Conservation (phyloP, 495 filamentous ascomycete genomes). For the Neohortaea acidophila region DNA sequence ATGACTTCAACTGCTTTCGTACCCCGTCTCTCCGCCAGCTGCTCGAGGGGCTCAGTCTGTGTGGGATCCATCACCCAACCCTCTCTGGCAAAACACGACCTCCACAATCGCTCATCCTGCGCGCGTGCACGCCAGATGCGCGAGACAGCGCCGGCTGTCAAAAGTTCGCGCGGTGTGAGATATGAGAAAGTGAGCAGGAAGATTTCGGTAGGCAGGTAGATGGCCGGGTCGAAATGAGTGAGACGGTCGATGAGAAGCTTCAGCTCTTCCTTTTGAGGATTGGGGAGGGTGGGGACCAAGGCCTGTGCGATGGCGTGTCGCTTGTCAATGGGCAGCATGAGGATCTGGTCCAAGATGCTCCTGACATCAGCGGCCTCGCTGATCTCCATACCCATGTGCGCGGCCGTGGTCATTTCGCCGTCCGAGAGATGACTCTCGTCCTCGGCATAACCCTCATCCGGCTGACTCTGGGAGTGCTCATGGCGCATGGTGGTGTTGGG, state of each 20-base stretch:
- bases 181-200: slow-evolving; percentile 78
- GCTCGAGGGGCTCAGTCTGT: slow-evolving; percentile 55
- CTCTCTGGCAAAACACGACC: slow-evolving; percentile 59
- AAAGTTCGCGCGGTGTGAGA: slow-evolving; percentile 58
- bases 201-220: slow-evolving; percentile 73
- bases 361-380: too few species aligned
- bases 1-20: slow-evolving; percentile 28
- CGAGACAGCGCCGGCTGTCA: slow-evolving; percentile 63
- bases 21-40: slow-evolving; percentile 34
- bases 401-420: slow-evolving; percentile 39
- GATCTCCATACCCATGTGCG: slow-evolving; percentile 18
- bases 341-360: background rate
- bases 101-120: slow-evolving; percentile 77
- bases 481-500: background rate
- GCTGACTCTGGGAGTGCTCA: slow-evolving; percentile 28
- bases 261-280: slow-evolving; percentile 58
- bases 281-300: slow-evolving; percentile 57
- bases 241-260: slow-evolving; percentile 61
- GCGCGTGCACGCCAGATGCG: slow-evolving; percentile 68
- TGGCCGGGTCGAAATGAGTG: slow-evolving; percentile 81
- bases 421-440: slow-evolving; percentile 43
- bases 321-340: slow-evolving; percentile 8
- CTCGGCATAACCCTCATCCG: slow-evolving; percentile 54
- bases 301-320: slow-evolving; percentile 40
- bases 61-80: slow-evolving; percentile 54